Evolutionary conservation across 2,329 filamentous ascomycete species (phyloP).

Genomic region (Biscogniauxia marginata): DNA sequence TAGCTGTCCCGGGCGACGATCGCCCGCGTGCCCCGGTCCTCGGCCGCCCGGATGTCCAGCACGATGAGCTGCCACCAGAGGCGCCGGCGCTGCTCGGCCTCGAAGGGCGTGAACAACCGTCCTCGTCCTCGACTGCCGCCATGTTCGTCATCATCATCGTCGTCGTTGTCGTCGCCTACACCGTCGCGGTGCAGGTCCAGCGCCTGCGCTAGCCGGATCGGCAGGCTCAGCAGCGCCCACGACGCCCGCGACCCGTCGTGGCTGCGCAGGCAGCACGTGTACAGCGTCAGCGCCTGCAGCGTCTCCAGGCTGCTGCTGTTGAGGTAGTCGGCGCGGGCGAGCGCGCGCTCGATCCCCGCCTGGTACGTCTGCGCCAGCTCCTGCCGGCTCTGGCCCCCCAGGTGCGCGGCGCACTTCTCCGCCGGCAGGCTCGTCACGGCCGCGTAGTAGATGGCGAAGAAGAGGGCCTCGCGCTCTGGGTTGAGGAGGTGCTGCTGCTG

Average conservation of each 20-base stretch:
- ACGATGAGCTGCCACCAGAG: slow-evolving; percentile 63
- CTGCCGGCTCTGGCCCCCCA: slow-evolving; percentile 35
- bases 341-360: slow-evolving; percentile 36
- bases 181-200: slow-evolving; percentile 44
- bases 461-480: slow-evolving; percentile 35
- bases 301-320: slow-evolving; percentile 39
- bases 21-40: slow-evolving; percentile 50
- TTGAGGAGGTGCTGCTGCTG: slow-evolving; percentile 12
- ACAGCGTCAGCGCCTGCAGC: slow-evolving; percentile 42
- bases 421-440: slow-evolving; percentile 36
- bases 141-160: too few relatives aligned
- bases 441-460: slow-evolving; percentile 45
- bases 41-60: slow-evolving; percentile 55
- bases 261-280: slow-evolving; percentile 40
- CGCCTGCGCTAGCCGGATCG: slow-evolving; percentile 44
- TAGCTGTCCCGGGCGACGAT: slow-evolving; percentile 42
- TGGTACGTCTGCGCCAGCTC: slow-evolving; percentile 34
- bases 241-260: slow-evolving; percentile 38
- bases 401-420: slow-evolving; percentile 29
- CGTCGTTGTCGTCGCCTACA: slow-evolving; percentile 15
- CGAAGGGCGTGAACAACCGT: slow-evolving; percentile 43
- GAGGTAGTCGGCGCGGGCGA: slow-evolving; percentile 44
- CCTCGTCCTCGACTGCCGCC: too few relatives aligned
- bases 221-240: slow-evolving; percentile 42
- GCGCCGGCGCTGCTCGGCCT: slow-evolving; percentile 58